Evolutionary conservation across 345 rosid genomes (phyloP).

Genomic region (Orychophragmus violaceus): DNA sequence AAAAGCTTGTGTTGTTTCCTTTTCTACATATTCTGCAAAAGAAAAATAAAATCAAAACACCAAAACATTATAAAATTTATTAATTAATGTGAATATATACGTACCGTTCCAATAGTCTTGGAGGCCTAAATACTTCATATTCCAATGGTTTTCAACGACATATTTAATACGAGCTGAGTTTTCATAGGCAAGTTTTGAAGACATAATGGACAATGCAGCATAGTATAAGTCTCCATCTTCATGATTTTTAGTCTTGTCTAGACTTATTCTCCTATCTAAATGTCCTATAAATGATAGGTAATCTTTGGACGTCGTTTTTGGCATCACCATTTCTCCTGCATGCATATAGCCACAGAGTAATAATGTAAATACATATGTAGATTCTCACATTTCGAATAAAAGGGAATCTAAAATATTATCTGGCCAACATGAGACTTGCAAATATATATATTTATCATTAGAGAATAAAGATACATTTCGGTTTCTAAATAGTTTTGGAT

Average conservation of each 20-base stretch:
- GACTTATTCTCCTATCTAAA: constrained; percentile 40
- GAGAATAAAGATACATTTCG: too few relatives aligned
- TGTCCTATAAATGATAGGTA: constrained; percentile 42
- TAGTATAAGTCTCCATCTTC: constrained; percentile 38
- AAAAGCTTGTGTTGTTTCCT: constrained; percentile 57
- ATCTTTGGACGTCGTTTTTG: too few relatives aligned
- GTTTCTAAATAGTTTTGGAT: too few relatives aligned
- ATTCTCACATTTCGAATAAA: not conserved
- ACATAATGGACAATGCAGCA: constrained; percentile 54
- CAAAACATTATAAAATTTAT: too few relatives aligned
- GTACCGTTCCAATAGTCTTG: constrained; percentile 68
- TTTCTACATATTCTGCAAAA: constrained; percentile 55
- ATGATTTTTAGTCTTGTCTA: constrained; percentile 36
- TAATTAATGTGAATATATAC: not conserved
- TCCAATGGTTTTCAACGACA: constrained; percentile 45
- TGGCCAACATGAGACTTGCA: too few relatives aligned
- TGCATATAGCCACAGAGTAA: not conserved
- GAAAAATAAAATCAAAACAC: too few relatives aligned
- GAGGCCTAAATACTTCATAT: constrained; percentile 60
- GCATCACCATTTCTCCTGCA: constrained; percentile 41
- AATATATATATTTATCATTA: too few relatives aligned
- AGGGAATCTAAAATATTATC: too few relatives aligned
- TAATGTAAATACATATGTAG: not conserved
- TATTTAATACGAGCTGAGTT: constrained; percentile 42
- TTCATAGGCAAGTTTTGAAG: constrained; percentile 62